Conservation (phyloP, 1,139 yeast species). For the Pichiaceae sp. region DNA sequence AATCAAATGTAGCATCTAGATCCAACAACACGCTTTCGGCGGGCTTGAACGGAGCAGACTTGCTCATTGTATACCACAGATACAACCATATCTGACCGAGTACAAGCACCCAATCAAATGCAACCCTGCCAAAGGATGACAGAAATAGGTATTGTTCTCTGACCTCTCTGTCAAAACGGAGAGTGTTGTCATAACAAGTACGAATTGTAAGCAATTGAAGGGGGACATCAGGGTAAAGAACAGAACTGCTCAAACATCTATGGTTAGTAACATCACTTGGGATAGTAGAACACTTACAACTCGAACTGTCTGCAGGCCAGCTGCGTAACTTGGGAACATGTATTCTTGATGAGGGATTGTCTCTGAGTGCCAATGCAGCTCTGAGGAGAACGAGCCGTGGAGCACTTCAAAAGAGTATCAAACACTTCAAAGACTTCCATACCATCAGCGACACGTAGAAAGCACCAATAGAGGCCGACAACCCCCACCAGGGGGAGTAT, state of each 20-base stretch:
- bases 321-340: background rate
- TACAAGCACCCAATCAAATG: too few species aligned
- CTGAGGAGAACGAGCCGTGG: background rate
- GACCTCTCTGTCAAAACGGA: background rate
- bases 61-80: too few species aligned
- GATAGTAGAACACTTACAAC: background rate
- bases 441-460: background rate
- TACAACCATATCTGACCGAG: too few species aligned
- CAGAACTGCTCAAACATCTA: background rate
- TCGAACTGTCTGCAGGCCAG: background rate
- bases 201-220: background rate
- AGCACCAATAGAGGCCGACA: too few species aligned
- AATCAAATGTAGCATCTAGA: too few species aligned
- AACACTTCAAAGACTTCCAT: background rate
- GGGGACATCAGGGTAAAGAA: background rate
- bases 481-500: too few species aligned
- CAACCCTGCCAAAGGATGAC: too few species aligned
- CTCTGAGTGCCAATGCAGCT: background rate
- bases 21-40: too few species aligned
- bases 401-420: background rate
- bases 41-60: too few species aligned
- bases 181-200: conserved; percentile 1
- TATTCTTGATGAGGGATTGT: background rate
- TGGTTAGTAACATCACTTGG: background rate
- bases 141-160: background rate